phyloP scores from a whole-genome alignment of 805 yeast species.

The Monosporozyma solicola region DNA sequence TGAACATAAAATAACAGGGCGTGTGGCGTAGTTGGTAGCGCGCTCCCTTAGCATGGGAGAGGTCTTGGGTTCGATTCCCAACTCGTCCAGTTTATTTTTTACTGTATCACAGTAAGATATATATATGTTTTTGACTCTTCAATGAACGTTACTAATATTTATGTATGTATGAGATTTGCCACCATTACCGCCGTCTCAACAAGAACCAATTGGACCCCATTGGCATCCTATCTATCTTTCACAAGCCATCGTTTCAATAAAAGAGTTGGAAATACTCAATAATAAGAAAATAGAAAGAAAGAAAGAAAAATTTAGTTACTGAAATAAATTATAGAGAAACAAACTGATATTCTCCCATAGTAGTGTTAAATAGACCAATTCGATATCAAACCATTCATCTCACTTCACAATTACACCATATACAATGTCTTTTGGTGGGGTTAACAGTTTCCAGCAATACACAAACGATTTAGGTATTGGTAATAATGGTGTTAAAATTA shows the following conservation, averaged over 20 bases:
- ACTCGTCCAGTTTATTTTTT: constrained; percentile 46
- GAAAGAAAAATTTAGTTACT: background rate
- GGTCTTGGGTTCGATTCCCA: constrained; percentile 77
- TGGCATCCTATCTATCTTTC: background rate
- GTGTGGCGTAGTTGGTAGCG: constrained; percentile 80
- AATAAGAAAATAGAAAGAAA: background rate
- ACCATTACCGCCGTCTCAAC: background rate
- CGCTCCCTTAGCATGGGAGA: constrained; percentile 73
- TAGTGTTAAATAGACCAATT: background rate
- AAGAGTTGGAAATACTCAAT: background rate
- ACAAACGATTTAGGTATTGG: constrained; percentile 31
- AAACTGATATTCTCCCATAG: background rate
- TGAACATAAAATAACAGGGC: constrained; percentile 38
- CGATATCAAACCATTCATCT: background rate
- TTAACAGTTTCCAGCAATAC: constrained; percentile 21
- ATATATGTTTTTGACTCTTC: background rate
- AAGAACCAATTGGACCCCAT: too few relatives aligned
- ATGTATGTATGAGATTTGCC: too few relatives aligned
- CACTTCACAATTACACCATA: background rate
- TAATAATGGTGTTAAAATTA: constrained; percentile 42
- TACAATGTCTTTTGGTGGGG: constrained; percentile 25
- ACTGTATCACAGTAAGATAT: background rate
- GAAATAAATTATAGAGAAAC: background rate
- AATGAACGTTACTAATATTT: too few relatives aligned
- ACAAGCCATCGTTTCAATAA: background rate